A percentile compares a stretch with the other conserved stretches of the same genome.
Evolutionary conservation across 768 basidiomycete genomes (phyloP).

Genomic region (Tulasnella sp.): DNA sequence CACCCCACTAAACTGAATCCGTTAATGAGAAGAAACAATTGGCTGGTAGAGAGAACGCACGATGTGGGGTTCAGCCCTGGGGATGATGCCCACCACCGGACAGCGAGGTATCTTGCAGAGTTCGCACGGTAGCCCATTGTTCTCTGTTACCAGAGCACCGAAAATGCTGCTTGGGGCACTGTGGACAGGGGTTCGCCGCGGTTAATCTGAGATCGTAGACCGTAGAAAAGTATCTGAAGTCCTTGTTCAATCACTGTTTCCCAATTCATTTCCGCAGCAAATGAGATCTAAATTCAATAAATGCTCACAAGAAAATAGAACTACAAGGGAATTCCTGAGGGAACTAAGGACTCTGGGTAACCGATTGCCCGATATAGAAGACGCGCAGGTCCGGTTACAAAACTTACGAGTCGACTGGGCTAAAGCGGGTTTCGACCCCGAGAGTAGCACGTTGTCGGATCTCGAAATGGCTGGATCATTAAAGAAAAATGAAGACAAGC

Average conservation of each 20-base stretch:
- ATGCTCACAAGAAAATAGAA: not conserved
- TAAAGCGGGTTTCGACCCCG: not conserved
- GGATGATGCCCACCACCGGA: too few relatives aligned
- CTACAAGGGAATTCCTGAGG: not conserved
- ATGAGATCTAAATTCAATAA: not conserved
- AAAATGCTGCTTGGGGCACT: too few relatives aligned
- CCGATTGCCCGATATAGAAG: not conserved
- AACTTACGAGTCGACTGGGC: not conserved
- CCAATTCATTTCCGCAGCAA: not conserved
- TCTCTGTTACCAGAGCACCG: too few relatives aligned
- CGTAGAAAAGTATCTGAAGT: not conserved
- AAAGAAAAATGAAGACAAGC: not conserved
- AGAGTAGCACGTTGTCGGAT: constrained; percentile 4
- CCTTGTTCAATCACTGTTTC: constrained; percentile 10
- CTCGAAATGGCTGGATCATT: not conserved
- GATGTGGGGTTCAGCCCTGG: too few relatives aligned
- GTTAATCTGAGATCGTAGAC: not conserved
- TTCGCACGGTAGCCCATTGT: too few relatives aligned
- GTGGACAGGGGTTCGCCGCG: too few relatives aligned
- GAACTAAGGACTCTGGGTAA: not conserved
- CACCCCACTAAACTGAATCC: too few relatives aligned
- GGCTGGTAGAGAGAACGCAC: too few relatives aligned
- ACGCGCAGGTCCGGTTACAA: not conserved
- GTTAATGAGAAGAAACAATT: too few relatives aligned
- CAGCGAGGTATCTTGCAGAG: too few relatives aligned